These are phyloP conservation scores for Penicillium sp. DNA, from an alignment of 2,329 filamentous ascomycete species.

Conservation along the genomic window DNA sequence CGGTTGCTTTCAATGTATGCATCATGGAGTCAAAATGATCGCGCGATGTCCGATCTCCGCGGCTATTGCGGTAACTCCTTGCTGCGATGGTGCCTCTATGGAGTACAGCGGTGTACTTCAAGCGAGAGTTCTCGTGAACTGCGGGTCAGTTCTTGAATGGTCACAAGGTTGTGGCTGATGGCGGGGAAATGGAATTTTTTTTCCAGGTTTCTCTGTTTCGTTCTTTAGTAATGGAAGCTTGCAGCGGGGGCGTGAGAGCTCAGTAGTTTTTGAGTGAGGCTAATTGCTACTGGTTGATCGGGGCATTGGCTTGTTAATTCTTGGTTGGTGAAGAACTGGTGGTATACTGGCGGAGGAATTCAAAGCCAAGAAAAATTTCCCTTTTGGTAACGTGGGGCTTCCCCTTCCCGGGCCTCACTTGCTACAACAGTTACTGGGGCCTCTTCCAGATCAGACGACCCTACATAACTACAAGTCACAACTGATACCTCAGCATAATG, in stretches of 20 bases:
- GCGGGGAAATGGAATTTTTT: background rate
- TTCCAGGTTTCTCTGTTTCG: background rate
- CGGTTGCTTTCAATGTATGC: slow-evolving; percentile 39
- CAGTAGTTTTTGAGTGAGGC: background rate
- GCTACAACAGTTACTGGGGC: background rate
- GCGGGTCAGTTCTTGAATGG: slow-evolving; percentile 3
- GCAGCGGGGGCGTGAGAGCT: background rate
- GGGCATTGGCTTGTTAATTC: background rate
- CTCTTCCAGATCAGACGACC: no score
- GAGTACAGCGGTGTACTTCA: background rate
- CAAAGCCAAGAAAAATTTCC: slow-evolving; percentile 14
- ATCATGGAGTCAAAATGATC: slow-evolving; percentile 23
- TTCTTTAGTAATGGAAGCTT: background rate
- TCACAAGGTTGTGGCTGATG: slow-evolving; percentile 13
- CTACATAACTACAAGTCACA: background rate
- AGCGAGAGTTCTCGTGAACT: background rate
- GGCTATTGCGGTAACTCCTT: background rate
- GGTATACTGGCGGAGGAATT: slow-evolving; percentile 17
- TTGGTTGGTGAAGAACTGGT: slow-evolving; percentile 4
- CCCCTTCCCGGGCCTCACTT: slow-evolving; percentile 6
- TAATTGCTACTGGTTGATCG: background rate
- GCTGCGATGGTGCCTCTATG: background rate
- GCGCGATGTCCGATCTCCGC: background rate
- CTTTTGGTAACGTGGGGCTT: slow-evolving; percentile 16
- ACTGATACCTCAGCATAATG: background rate